These are phyloP conservation scores for Penicillium sp. DNA, from an alignment of 2,329 filamentous ascomycete species.

Conservation along the genomic window DNA sequence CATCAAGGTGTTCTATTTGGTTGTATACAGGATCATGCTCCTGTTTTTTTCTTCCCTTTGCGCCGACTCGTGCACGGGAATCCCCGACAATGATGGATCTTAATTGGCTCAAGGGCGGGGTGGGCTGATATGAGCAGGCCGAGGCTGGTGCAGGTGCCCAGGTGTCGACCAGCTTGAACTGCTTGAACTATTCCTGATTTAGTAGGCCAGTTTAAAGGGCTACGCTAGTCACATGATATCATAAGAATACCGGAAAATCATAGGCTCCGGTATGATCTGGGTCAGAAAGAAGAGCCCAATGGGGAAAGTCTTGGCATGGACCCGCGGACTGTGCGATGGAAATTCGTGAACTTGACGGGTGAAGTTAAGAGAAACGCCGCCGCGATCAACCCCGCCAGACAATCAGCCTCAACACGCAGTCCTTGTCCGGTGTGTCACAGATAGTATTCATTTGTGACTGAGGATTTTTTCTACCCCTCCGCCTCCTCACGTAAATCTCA, in stretches of 20 bases:
- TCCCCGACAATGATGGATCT: not conserved
- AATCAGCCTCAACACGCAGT: conserved; percentile 30
- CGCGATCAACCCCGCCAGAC: conserved; percentile 32
- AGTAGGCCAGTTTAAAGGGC: conserved; percentile 23
- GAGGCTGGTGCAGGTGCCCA: not conserved
- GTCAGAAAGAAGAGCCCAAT: conserved; percentile 29
- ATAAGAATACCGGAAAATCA: conserved; percentile 32
- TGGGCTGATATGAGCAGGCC: conserved; percentile 14
- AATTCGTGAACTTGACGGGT: conserved; percentile 43
- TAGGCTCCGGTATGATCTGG: conserved; percentile 27
- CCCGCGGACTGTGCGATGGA: conserved; percentile 46
- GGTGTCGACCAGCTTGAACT: too few relatives aligned
- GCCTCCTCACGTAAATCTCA: conserved; percentile 27
- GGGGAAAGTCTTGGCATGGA: conserved; percentile 39
- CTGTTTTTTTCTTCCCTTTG: not conserved
- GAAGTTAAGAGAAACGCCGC: conserved; percentile 26
- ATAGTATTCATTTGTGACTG: conserved; percentile 23
- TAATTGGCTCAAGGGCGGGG: not conserved
- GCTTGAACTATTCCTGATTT: too few relatives aligned
- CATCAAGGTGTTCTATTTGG: not conserved
- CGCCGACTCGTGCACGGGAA: conserved; percentile 1
- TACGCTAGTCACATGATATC: conserved; percentile 30
- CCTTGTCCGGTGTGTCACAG: conserved; percentile 29
- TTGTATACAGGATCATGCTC: conserved; percentile 5
- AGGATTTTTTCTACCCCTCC: conserved; percentile 14